phyloP scores from a whole-genome alignment of 2,329 filamentous ascomycete genomes.

The Chlorencoelia australis region DNA sequence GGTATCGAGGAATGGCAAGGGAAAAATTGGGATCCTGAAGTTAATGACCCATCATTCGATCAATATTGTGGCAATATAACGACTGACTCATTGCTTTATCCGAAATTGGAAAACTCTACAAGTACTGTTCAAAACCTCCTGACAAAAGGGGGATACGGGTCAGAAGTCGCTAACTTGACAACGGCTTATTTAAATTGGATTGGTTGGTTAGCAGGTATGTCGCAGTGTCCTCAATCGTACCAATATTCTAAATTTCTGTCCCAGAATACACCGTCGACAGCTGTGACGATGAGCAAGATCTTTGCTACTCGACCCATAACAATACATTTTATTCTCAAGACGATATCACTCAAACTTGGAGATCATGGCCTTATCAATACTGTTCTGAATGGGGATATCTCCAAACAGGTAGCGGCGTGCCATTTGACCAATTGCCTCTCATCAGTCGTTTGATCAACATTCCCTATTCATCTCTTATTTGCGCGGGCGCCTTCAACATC shows the following conservation, averaged over 20 bases:
- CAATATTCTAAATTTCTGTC: neutral
- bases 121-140: conserved; percentile 47
- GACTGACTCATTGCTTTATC: conserved; percentile 36
- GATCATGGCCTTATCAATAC: conserved; percentile 43
- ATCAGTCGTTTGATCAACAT: conserved; percentile 62
- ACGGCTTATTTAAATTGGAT: conserved; percentile 46
- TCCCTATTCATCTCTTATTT: conserved; percentile 51
- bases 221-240: neutral
- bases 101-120: conserved; percentile 55
- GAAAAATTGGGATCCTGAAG: conserved; percentile 48
- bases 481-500: conserved; percentile 61
- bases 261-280: conserved; percentile 1
- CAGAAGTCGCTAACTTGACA: conserved; percentile 32
- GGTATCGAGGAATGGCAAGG: conserved; percentile 43
- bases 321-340: conserved; percentile 35
- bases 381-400: conserved; percentile 64
- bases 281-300: conserved; percentile 31
- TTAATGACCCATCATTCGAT: conserved; percentile 38
- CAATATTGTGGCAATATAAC: conserved; percentile 48
- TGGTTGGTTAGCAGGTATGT: conserved; percentile 35
- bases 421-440: conserved; percentile 52
- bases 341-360: conserved; percentile 34
- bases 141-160: conserved; percentile 36
- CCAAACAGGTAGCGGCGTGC: conserved; percentile 61
- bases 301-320: conserved; percentile 42